Evolutionary conservation across 164 flowering plant genomes (phyloP).

Genomic region (Sedum album): DNA sequence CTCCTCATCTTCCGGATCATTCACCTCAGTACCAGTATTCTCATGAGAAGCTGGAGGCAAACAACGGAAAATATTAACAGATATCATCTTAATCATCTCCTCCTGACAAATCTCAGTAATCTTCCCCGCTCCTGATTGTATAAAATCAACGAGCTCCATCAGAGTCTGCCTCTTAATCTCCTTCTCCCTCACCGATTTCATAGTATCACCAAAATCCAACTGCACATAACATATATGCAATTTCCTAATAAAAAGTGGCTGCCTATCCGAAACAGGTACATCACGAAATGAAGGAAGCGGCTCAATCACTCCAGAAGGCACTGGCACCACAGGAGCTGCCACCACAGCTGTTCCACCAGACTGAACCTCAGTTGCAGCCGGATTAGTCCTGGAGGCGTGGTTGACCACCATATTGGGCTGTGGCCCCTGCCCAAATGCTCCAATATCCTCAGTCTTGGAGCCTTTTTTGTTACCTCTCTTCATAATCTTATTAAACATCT

Average conservation of each 20-base stretch:
- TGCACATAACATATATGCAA: slow-evolving; percentile 43
- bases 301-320: slow-evolving; percentile 17
- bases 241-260: slow-evolving; percentile 20
- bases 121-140: no score
- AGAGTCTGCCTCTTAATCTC: slow-evolving; percentile 47
- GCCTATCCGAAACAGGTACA: slow-evolving; percentile 18
- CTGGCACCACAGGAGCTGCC: slow-evolving; percentile 13
- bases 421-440: slow-evolving; percentile 16
- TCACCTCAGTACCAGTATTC: slow-evolving; percentile 41
- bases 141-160: no score
- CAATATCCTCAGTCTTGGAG: slow-evolving; percentile 31
- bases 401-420: slow-evolving; percentile 41
- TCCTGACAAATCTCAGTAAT: no score
- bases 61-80: no score
- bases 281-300: no score
- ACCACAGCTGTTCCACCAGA: slow-evolving; percentile 6
- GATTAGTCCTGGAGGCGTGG: slow-evolving; percentile 46
- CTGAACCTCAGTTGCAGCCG: neutral
- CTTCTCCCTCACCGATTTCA: slow-evolving; percentile 37
- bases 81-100: no score
- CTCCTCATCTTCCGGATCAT: slow-evolving; percentile 72
- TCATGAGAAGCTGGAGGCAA: no score
- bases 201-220: slow-evolving; percentile 31
- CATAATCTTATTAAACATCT: slow-evolving; percentile 60
- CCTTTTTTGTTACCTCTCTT: slow-evolving; percentile 51